These are phyloP conservation scores for Fonsecaea pugnacius DNA, from an alignment of 2,329 filamentous ascomycete genomes.

Conservation along the genomic window DNA sequence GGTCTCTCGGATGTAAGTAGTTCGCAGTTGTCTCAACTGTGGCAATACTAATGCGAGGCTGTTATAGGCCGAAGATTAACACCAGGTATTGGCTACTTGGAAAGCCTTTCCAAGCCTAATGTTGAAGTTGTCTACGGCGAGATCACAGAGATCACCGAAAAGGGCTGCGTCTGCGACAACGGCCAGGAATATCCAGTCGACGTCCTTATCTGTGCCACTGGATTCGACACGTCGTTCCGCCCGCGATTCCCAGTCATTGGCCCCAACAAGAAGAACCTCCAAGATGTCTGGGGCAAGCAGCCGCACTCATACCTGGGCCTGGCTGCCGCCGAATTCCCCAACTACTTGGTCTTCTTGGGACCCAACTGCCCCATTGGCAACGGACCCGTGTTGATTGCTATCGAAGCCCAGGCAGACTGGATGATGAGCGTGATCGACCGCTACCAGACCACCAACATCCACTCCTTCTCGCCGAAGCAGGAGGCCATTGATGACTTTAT, in stretches of 20 bases:
- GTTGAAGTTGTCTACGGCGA: constrained; percentile 21
- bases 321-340: constrained; percentile 49
- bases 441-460: constrained; percentile 18
- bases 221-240: constrained; percentile 44
- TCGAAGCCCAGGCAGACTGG: constrained; percentile 62
- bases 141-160: constrained; percentile 38
- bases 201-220: constrained; percentile 45
- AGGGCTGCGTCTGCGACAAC: constrained; percentile 39
- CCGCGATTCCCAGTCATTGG: constrained; percentile 44
- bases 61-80: constrained; percentile 49
- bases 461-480: constrained; percentile 23
- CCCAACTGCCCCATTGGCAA: constrained; percentile 61
- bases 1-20: constrained; percentile 14
- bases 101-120: constrained; percentile 36
- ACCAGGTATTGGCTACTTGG: constrained; percentile 43
- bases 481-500: constrained; percentile 33
- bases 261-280: constrained; percentile 42
- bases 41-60: no score
- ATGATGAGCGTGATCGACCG: constrained; percentile 14
- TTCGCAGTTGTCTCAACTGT: no score
- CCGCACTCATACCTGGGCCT: constrained; percentile 48
- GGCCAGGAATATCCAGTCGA: constrained; percentile 41
- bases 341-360: constrained; percentile 59
- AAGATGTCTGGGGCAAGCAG: constrained; percentile 43
- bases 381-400: constrained; percentile 53